phyloP scores from a whole-genome alignment of 805 yeast genomes.

The Cyberlindnera meyerae region DNA sequence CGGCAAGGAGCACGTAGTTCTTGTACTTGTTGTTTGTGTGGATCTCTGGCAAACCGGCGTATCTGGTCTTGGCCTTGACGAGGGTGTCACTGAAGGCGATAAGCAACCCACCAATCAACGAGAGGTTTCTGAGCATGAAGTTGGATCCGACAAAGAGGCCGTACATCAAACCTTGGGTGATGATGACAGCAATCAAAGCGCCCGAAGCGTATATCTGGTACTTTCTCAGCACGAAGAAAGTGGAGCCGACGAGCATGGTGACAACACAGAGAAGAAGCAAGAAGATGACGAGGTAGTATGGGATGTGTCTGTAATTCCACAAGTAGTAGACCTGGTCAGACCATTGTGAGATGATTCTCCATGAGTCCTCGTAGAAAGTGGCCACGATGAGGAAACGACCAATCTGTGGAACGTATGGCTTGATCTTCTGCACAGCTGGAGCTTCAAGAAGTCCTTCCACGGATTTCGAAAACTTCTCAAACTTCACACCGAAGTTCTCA shows the following conservation, averaged over 20 bases:
- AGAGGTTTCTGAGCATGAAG: constrained; percentile 80
- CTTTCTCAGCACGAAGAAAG: constrained; percentile 64
- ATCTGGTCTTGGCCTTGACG: constrained; percentile 63
- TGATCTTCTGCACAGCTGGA: constrained; percentile 42
- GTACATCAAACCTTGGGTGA: constrained; percentile 81
- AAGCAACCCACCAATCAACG: constrained; percentile 88
- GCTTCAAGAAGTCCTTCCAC: constrained; percentile 51
- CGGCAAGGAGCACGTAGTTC: constrained; percentile 79
- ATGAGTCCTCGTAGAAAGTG: constrained; percentile 85
- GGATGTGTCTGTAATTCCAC: constrained; percentile 72
- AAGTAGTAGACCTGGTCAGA: constrained; percentile 82
- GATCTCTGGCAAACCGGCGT: constrained; percentile 44
- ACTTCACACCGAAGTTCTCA: constrained; percentile 14
- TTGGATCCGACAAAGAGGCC: constrained; percentile 79
- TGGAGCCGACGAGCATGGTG: constrained; percentile 70
- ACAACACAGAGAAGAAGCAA: constrained; percentile 60
- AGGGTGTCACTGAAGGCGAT: constrained; percentile 84
- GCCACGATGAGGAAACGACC: constrained; percentile 91
- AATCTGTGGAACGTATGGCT: constrained; percentile 77
- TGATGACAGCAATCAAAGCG: constrained; percentile 62
- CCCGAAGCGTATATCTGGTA: constrained; percentile 66
- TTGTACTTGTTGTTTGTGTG: constrained; percentile 61
- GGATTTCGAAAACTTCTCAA: constrained; percentile 36
- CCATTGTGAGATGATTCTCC: constrained; percentile 86
- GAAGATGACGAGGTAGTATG: constrained; percentile 70